These are phyloP conservation scores for Tolypocladium tundrense DNA, from an alignment of 2,329 filamentous ascomycete genomes.

Conservation along the genomic window DNA sequence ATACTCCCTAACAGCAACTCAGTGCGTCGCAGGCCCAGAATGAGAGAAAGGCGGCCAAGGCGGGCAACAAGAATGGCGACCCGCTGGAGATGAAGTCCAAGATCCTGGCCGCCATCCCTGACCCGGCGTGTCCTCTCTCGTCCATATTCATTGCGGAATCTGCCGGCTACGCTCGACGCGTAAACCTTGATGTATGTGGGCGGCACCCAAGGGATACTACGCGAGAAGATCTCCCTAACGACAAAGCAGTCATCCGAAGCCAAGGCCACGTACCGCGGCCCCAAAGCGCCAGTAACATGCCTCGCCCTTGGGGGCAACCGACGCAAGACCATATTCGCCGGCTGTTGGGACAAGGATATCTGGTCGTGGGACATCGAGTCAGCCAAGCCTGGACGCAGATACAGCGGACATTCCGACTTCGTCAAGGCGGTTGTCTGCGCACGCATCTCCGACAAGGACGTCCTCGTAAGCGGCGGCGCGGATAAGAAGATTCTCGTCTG, in stretches of 20 bases:
- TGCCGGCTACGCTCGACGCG: constrained; percentile 64
- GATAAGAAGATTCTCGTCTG: constrained; percentile 79
- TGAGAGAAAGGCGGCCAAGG: constrained; percentile 57
- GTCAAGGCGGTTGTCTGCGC: constrained; percentile 69
- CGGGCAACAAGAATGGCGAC: constrained; percentile 67
- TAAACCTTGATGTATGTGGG: constrained; percentile 25
- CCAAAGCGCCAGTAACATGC: constrained; percentile 70
- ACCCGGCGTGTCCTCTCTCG: constrained; percentile 49
- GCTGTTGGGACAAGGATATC: constrained; percentile 88
- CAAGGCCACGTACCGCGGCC: constrained; percentile 53
- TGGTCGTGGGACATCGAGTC: constrained; percentile 71
- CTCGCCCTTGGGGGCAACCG: constrained; percentile 53
- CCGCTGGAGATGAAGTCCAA: constrained; percentile 79
- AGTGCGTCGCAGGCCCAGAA: constrained; percentile 40
- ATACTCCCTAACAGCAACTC: neutral
- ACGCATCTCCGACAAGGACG: constrained; percentile 48
- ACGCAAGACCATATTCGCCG: constrained; percentile 61
- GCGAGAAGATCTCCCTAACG: neutral
- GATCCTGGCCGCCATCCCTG: constrained; percentile 61
- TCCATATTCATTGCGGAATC: constrained; percentile 77
- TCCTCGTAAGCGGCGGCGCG: constrained; percentile 64
- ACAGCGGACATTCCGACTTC: constrained; percentile 77
- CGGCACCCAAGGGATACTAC: no score
- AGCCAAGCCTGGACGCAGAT: constrained; percentile 44
- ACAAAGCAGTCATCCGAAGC: constrained; percentile 18